Percentiles rank a stretch among this genome's conserved stretches.
Conservation (phyloP, 257 asterid genomes). For the Oldenlandia corymbosa region DNA sequence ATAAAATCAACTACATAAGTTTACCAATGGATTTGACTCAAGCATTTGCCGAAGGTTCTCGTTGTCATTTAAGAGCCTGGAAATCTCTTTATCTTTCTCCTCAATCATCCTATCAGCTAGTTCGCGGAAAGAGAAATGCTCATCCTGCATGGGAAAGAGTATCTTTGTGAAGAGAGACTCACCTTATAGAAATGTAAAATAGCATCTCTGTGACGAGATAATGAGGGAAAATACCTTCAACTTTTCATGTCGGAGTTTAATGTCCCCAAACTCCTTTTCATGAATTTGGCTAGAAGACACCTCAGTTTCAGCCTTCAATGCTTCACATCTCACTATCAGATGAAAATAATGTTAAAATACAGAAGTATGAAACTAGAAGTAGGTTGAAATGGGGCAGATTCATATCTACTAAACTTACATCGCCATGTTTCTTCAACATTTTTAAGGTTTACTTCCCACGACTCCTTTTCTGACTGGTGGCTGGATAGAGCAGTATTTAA, state of each 20-base stretch:
- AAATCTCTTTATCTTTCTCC: constrained; percentile 87
- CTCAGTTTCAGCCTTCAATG: constrained; percentile 55
- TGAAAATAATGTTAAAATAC: constrained; percentile 1
- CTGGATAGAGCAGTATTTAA: constrained; percentile 62
- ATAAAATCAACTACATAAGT: too few relatives aligned
- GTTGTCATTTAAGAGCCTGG: constrained; percentile 74
- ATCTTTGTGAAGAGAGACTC: not conserved
- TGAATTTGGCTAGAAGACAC: constrained; percentile 40
- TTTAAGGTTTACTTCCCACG: constrained; percentile 76
- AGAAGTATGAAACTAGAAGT: not conserved
- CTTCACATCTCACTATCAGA: constrained; percentile 72
- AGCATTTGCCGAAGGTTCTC: constrained; percentile 60
- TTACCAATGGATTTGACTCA: constrained; percentile 63
- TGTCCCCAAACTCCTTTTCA: constrained; percentile 63
- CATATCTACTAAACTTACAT: constrained; percentile 37
- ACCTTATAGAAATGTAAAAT: not conserved
- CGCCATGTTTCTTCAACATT: constrained; percentile 94
- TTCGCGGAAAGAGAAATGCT: constrained; percentile 73
- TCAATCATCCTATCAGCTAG: constrained; percentile 98
- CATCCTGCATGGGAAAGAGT: constrained; percentile 50
- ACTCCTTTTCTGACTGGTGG: constrained; percentile 73
- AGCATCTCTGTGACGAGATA: constrained; percentile 15
- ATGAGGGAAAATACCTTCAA: constrained; percentile 53
- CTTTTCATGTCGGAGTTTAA: constrained; percentile 47
- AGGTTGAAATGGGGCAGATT: constrained; percentile 10